Evolutionary conservation across 805 yeast genomes (phyloP).

Genomic region (Spathaspora passalidarum): DNA sequence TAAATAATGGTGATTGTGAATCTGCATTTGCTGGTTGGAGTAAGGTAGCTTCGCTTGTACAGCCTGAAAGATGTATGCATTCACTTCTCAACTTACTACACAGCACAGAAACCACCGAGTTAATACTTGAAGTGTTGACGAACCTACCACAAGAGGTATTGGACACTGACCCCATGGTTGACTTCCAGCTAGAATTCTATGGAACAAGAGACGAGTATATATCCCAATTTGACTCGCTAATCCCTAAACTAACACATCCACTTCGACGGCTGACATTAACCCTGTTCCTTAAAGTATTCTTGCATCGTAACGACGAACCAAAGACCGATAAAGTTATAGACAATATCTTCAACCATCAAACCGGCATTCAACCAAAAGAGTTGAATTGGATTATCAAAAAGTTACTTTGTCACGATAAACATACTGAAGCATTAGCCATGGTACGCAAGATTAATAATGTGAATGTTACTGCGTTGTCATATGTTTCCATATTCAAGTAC

Average conservation of each 20-base stretch:
- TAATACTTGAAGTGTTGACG: not conserved
- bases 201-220: not conserved
- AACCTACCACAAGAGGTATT: not conserved
- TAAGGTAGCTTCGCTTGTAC: not conserved
- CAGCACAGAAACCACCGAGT: not conserved
- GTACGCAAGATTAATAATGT: slow-evolving; percentile 14
- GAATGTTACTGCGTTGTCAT: slow-evolving; percentile 22
- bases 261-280: slow-evolving; percentile 31
- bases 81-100: not conserved
- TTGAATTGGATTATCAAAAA: slow-evolving; percentile 24
- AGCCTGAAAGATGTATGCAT: not conserved
- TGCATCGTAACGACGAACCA: slow-evolving; percentile 21
- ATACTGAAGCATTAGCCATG: slow-evolving; percentile 24
- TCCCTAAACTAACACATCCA: slow-evolving; percentile 25
- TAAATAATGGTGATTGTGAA: not conserved
- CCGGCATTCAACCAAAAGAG: slow-evolving; percentile 25
- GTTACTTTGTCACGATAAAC: slow-evolving; percentile 22
- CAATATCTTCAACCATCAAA: slow-evolving; percentile 25
- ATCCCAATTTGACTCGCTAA: slow-evolving; percentile 17
- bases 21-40: not conserved
- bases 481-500: slow-evolving; percentile 19
- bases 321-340: slow-evolving; percentile 29
- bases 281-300: slow-evolving; percentile 28
- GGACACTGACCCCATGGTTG: not conserved
- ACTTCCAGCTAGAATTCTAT: not conserved